Evolutionary conservation across 176 grass and related monocot species (phyloP), one percentile per base, ranked within the genome.

Genomic region (Cenchrus purpureus): DNA sequence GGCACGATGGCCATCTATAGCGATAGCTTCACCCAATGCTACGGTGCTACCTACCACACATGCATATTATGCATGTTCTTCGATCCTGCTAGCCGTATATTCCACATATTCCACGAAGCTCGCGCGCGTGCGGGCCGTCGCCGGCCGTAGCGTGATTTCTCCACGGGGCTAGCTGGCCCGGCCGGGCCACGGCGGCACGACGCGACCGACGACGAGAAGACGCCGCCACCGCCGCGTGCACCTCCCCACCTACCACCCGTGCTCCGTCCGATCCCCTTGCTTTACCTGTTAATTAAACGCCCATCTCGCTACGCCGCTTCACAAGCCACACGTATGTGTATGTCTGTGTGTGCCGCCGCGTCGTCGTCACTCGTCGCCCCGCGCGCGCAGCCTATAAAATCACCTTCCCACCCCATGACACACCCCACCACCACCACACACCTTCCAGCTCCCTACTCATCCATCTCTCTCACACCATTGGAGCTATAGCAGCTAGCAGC

Each of bases 221-320:
- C 31, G 31, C 31, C 31, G 60, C 22, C n/a, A 3, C 60, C 60
- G 20, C 20, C 60, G n/a, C 60, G 60, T 28, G 60, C 60, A 63
- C 44, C 44, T 25, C 60, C 63, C 29, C 14, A 67, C 64, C 29
- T 37, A 37, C 63, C 29, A 40, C 25, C 20, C 6, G 57, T n/a
- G 4, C 13, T 4, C 54, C 31, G 31, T 4, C 54, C 31, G 31
- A 32, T 32, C 31, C 15, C 15, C 3, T 19, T 4, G 0, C 60
- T 11, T 29, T 12, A 29, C 61, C 61, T 4, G 15, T 57, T 77
- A 77, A 83, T 57, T 77, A 77, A 83, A 83, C 80, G 80, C 68
- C 80, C 55, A 16, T 43, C 15, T 50, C 68, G 55, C 80, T 22
- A 71, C 72, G 82, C 82, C 82, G 29, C 82, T 84, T 74, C 70